Evolutionary conservation across 2,329 filamentous ascomycete genomes (phyloP).

Genomic region (Cladophialophora carrionii): DNA sequence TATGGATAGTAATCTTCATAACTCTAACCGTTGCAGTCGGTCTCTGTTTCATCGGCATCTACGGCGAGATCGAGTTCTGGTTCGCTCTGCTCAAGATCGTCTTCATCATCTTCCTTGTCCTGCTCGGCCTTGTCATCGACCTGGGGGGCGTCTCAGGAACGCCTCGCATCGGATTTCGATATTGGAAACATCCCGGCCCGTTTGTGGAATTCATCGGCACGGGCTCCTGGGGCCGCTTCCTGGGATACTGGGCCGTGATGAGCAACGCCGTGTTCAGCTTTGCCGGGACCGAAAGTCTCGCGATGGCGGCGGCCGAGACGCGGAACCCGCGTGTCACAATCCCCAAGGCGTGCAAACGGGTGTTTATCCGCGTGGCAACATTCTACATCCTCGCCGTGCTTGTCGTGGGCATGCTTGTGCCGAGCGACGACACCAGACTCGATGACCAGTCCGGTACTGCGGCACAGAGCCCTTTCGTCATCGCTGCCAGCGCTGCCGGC

Average conservation of each 20-base stretch:
- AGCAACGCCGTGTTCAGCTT: slow-evolving; percentile 49
- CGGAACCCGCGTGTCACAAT: slow-evolving; percentile 47
- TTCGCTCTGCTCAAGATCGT: slow-evolving; percentile 62
- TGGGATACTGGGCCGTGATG: slow-evolving; percentile 59
- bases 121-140: slow-evolving; percentile 60
- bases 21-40: slow-evolving; percentile 44
- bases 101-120: slow-evolving; percentile 62
- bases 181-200: slow-evolving; percentile 70
- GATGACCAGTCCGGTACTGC: slow-evolving; percentile 44
- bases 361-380: slow-evolving; percentile 47
- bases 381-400: slow-evolving; percentile 47
- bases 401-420: slow-evolving; percentile 46
- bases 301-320: slow-evolving; percentile 49
- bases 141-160: slow-evolving; percentile 64
- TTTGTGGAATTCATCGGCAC: slow-evolving; percentile 67
- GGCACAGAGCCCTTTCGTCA: slow-evolving; percentile 57
- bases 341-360: slow-evolving; percentile 48
- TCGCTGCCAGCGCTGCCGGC: slow-evolving; percentile 49
- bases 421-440: slow-evolving; percentile 43
- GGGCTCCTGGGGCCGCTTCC: slow-evolving; percentile 63
- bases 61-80: slow-evolving; percentile 59
- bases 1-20: slow-evolving; percentile 49
- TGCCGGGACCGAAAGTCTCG: slow-evolving; percentile 48
- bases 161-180: slow-evolving; percentile 65
- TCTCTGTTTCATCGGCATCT: slow-evolving; percentile 46